Evolutionary conservation across 106 monocot genomes (phyloP), one percentile per base, ranked within the genome.

Genomic region (Dendrobium huoshanense): DNA sequence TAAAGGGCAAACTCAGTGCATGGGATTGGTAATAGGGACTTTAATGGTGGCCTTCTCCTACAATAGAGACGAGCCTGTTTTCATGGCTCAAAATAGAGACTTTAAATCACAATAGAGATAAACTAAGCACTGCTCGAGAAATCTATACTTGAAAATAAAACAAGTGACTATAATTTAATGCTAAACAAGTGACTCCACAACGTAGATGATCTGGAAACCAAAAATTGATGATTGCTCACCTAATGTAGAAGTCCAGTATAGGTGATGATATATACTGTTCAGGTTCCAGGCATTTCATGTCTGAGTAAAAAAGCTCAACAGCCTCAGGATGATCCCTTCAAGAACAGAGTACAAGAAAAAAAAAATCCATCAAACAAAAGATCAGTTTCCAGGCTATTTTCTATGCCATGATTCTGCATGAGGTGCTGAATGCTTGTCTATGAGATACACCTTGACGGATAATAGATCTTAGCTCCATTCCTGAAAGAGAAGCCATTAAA

Each of bases 191-290:
- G 70, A 33, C 70, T 70, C 15, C 37, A 33, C 37, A 70, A 70
- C 0, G 15, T 29, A 37, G 15, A 74, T 74, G 43, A 0, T 44
- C 74, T 74, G 42, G 42, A 44, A 44, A 9, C 19, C 49, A 72
- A 13, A 51, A 17, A 9, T 3, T 55, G 44, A 76, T 24, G 25
- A 82, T 54, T 47, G 81, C 94, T 89, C 84, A 98, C 98, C 49
- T 81, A 61, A 98, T 95, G 79, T 91, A 98, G 82, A 92, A 98
- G 81, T 95, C 95, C 92, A 98, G 91, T 80, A 98, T 91, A 67
- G 87, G 81, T 80, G 98, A 98, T 48, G 94, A 88, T 54, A 95
- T 75, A 78, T 87, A 92, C 51, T 84, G 85, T 77, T 87, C 88
- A 70, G 98, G 95, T 54, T 89, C 87, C n/a, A 98, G 82, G 82